These are phyloP conservation scores for Noccaea caerulescens DNA, from an alignment of 345 rosid genomes.

Conservation along the genomic window DNA sequence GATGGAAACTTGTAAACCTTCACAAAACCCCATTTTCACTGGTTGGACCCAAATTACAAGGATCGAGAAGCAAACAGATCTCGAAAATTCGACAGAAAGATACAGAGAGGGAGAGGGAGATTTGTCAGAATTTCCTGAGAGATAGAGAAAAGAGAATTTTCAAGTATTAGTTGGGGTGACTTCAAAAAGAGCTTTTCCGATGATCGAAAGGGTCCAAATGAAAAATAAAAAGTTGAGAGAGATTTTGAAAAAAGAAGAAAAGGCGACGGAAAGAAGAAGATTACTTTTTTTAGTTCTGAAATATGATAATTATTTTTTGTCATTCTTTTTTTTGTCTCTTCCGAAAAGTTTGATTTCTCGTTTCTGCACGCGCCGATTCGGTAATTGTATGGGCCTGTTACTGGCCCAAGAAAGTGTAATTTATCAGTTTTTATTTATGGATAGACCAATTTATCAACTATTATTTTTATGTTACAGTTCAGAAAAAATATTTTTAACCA, in stretches of 20 bases:
- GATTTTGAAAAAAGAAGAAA: conserved; percentile 29
- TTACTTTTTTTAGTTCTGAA: not conserved
- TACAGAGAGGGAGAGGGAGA: not conserved
- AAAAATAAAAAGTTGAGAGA: not conserved
- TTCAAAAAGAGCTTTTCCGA: conserved; percentile 40
- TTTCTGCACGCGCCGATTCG: conserved; percentile 19
- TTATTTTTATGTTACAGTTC: no score
- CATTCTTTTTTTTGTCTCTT: not conserved
- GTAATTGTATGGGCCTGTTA: conserved; percentile 10
- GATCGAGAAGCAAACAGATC: conserved; percentile 33
- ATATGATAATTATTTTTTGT: not conserved
- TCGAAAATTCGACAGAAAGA: not conserved
- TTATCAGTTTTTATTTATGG: no score
- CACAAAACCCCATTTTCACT: conserved; percentile 46
- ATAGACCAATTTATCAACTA: no score
- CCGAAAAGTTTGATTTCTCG: conserved; percentile 1
- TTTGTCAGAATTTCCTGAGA: not conserved
- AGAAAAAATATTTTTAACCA: no score
- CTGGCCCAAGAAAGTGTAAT: conserved; percentile 5
- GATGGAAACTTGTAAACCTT: conserved; percentile 46
- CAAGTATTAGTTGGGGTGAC: conserved; percentile 5
- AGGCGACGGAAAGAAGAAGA: conserved; percentile 8
- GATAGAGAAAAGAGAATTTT: not conserved
- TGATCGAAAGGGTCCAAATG: conserved; percentile 37
- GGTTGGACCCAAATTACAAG: conserved; percentile 25